These are phyloP conservation scores for Penicillium sp. DNA, from an alignment of 2,329 filamentous ascomycete genomes.

Conservation along the genomic window DNA sequence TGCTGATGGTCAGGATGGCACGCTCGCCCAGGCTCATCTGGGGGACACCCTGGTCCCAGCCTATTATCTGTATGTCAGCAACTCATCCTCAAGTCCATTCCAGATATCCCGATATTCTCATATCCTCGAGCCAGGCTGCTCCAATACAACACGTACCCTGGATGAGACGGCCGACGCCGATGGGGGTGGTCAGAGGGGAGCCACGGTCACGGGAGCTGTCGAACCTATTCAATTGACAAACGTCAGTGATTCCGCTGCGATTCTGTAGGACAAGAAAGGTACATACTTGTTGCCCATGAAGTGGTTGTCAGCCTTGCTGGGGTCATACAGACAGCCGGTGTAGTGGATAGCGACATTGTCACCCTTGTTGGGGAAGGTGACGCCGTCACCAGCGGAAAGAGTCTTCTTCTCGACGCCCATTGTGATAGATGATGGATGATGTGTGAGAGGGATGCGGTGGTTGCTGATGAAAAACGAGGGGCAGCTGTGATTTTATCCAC, in stretches of 20 bases:
- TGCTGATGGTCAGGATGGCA: conserved; percentile 76
- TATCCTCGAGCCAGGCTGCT: not conserved
- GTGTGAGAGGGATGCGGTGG: not conserved
- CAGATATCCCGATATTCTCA: not conserved
- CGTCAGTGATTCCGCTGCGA: not conserved
- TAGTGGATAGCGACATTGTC: conserved; percentile 86
- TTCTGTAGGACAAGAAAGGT: not conserved
- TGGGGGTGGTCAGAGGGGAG: conserved; percentile 71
- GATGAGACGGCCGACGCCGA: conserved; percentile 84
- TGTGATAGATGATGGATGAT: conserved; percentile 12
- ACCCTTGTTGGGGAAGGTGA: conserved; percentile 60
- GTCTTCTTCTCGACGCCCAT: conserved; percentile 75
- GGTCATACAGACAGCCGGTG: conserved; percentile 80
- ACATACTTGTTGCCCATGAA: conserved; percentile 68
- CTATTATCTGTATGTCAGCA: conserved; percentile 32
- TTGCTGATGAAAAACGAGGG: conserved; percentile 5
- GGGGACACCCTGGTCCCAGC: conserved; percentile 80
- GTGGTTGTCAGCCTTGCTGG: conserved; percentile 58
- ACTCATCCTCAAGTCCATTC: not conserved
- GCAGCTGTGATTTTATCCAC: conserved; percentile 7
- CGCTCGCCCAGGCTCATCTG: conserved; percentile 91
- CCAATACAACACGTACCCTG: conserved; percentile 59
- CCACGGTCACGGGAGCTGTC: conserved; percentile 70
- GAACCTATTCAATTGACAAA: conserved; percentile 60
- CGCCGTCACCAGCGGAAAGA: conserved; percentile 60